Base-by-base conservation (phyloP, 306 rosid genomes). In the Urtica urens region DNA sequence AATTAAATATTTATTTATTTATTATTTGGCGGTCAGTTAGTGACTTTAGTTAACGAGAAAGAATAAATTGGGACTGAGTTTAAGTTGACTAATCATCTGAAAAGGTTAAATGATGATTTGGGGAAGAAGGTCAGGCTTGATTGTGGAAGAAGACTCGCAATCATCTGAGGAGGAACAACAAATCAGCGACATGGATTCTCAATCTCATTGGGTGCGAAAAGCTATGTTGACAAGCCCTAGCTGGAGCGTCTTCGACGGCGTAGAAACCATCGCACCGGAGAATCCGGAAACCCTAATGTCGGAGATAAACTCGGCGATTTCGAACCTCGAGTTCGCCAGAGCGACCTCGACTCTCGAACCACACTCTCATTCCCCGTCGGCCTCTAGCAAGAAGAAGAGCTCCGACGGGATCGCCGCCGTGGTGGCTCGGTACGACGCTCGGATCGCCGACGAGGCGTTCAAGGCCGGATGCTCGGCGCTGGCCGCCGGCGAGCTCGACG, bases 401-500 rank as follows among this genome's bases (percentile, higher is more conserved):
- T 54, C 49, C 14, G 62, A 52, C 49, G 60, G 49, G 37, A 52
- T 27, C 18, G 17, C 7, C n/a, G 46, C 40, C 13, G 34, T 3
- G 23, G 38, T 28, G 19, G 53, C 58, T 11, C 64, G 53, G 18
- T 71, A 76, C 53, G 93, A 77, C 66, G 86, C 66, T 0, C 75
- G 75, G 10, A 39, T 65, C 56, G 95, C 95, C 2, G 97, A 88
- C 25, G 87, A 77, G 41, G 86, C 95, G 3, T 88, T 78, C 45
- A 84, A 70, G 57, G 83, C 80, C 10, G 93, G 96, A 2, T 88
- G 96, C 59, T 79, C 80, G 5, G 88, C 93, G 33, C 69, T 84
- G 65, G 80, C 93, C 21, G 74, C 72, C 0, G 96, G 93, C 9
- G 77, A 84, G 44, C 71, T 79, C 3, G 86, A 81, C 0, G 92